Percentiles rank a stretch among this genome's conserved stretches.
Conservation (phyloP, 106 monocot genomes). For the Xerophyta viscosa region DNA sequence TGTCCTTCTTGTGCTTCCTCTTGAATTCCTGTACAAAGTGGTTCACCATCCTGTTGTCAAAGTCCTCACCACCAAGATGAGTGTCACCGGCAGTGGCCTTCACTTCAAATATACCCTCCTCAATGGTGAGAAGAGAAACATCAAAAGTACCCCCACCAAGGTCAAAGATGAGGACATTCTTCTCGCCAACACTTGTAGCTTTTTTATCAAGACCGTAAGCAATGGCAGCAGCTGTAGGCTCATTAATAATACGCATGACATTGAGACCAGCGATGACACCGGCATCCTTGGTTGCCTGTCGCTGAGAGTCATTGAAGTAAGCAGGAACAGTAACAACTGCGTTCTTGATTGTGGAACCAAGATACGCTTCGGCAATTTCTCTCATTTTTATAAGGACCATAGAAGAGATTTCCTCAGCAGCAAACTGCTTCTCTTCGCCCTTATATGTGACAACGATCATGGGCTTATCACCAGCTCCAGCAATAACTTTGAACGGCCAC, state of each 20-base stretch:
- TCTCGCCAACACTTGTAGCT: slow-evolving; percentile 35
- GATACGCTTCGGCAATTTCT: slow-evolving; percentile 29
- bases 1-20: slow-evolving; percentile 32
- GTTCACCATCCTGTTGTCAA: slow-evolving; percentile 37
- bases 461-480: slow-evolving; percentile 39
- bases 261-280: slow-evolving; percentile 21
- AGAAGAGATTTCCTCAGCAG: slow-evolving; percentile 30
- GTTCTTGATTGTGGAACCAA: slow-evolving; percentile 21
- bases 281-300: slow-evolving; percentile 21
- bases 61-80: slow-evolving; percentile 38
- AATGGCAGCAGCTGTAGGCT: slow-evolving; percentile 36
- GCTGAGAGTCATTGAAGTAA: slow-evolving; percentile 29
- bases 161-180: slow-evolving; percentile 39
- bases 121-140: slow-evolving; percentile 40
- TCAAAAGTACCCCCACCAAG: slow-evolving; percentile 38
- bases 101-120: slow-evolving; percentile 42
- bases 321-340: slow-evolving; percentile 33
- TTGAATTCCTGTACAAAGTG: slow-evolving; percentile 38
- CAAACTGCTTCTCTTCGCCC: slow-evolving; percentile 30
- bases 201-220: slow-evolving; percentile 49
- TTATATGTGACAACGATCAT: slow-evolving; percentile 36
- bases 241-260: slow-evolving; percentile 27
- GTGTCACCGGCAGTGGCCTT: slow-evolving; percentile 41
- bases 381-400: slow-evolving; percentile 30
- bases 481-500: slow-evolving; percentile 39